Conservation (phyloP, 2,329 filamentous ascomycete species). For the Colletotrichum horii region DNA sequence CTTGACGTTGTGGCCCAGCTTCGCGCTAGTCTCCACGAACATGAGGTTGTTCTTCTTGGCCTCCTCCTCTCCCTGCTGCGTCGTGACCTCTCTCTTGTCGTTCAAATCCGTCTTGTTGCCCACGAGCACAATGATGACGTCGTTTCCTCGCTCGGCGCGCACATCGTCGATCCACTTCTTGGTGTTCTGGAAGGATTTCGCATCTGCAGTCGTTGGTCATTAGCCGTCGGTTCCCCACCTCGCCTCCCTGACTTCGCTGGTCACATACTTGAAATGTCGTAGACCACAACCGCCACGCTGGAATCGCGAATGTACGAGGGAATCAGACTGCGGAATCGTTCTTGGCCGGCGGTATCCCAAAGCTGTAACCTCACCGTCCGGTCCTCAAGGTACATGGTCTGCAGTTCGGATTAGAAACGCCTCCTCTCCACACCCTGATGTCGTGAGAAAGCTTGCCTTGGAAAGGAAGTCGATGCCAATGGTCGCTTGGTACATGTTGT, state of each 20-base stretch:
- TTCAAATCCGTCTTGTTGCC: conserved; percentile 99
- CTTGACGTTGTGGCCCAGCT: conserved; percentile 98
- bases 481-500: conserved; percentile 99
- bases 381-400: conserved; percentile 99
- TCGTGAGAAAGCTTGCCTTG: conserved; percentile 67
- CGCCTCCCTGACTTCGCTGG: not conserved
- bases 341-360: conserved; percentile 98
- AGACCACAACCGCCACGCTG: conserved; percentile 96
- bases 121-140: conserved; percentile 98
- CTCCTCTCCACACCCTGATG: not conserved
- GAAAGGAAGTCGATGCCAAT: conserved; percentile 99
- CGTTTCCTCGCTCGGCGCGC: conserved; percentile 92
- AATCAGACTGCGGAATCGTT: conserved; percentile 95
- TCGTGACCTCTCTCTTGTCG: conserved; percentile 97
- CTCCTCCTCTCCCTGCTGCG: conserved; percentile 95
- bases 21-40: conserved; percentile 99
- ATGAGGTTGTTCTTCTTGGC: conserved; percentile 97
- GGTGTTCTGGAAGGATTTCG: conserved; percentile 98
- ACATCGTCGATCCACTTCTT: conserved; percentile 99
- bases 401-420: not conserved
- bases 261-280: conserved; percentile 85
- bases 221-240: not conserved
- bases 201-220: conserved; percentile 55
- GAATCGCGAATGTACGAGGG: conserved; percentile 99
- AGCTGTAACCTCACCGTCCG: conserved; percentile 95